Conservation (phyloP, 345 rosid genomes). For the Syzygium aqueum region DNA sequence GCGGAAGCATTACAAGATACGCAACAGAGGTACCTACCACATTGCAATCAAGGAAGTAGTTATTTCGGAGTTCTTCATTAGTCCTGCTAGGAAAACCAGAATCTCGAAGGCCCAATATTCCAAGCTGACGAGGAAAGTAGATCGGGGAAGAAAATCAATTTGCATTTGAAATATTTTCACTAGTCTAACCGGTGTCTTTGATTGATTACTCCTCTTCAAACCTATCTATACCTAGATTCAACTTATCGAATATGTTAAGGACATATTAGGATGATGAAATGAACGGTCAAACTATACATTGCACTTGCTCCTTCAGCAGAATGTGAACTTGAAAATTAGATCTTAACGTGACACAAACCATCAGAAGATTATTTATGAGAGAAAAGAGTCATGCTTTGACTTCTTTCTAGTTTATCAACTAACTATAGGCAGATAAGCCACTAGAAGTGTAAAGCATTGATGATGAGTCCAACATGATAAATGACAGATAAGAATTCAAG, state of each 20-base stretch:
- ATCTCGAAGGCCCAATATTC: constrained; percentile 81
- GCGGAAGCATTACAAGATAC: background rate
- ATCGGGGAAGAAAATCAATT: background rate
- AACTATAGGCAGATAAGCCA: background rate
- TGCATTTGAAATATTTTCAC: background rate
- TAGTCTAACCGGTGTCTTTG: no score
- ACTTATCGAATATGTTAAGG: background rate
- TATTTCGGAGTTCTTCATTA: constrained; percentile 48
- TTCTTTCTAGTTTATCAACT: background rate
- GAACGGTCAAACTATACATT: background rate
- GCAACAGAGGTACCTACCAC: constrained; percentile 24
- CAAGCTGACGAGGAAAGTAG: constrained; percentile 20
- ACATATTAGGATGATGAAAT: background rate
- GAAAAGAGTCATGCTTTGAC: background rate
- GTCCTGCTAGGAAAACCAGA: constrained; percentile 66
- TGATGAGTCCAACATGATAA: background rate
- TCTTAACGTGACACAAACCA: background rate
- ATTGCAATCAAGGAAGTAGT: constrained; percentile 63
- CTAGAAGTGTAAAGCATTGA: background rate
- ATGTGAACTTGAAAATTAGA: background rate
- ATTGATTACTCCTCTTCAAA: no score
- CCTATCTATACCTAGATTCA: background rate
- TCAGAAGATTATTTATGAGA: background rate
- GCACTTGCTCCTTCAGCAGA: background rate
- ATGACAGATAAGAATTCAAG: background rate